Percentiles rank a stretch among this genome's conserved stretches.
Evolutionary conservation across 148 eudicot genomes (phyloP).

Genomic region (Cornus suecica): DNA sequence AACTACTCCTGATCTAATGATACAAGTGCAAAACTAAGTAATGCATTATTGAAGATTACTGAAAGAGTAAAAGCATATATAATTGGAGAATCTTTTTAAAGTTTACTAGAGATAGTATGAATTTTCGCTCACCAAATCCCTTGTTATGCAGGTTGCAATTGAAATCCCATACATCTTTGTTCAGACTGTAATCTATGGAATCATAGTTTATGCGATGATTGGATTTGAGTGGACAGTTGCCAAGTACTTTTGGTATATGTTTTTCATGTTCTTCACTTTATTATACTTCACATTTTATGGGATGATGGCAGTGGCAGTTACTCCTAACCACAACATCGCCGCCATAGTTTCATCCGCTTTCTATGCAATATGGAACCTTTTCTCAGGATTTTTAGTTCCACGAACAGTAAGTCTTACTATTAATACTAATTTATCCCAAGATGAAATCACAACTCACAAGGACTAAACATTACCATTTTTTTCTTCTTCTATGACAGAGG

Average conservation of each 20-base stretch:
- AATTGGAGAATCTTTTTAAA: too few relatives aligned
- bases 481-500: constrained; percentile 22
- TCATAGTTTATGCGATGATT: constrained; percentile 56
- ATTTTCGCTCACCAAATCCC: neutral
- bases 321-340: constrained; percentile 56
- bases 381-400: constrained; percentile 37
- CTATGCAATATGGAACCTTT: constrained; percentile 45
- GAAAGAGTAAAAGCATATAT: too few relatives aligned
- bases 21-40: too few relatives aligned
- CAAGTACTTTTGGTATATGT: constrained; percentile 59
- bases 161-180: constrained; percentile 57
- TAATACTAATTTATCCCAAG: neutral
- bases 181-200: constrained; percentile 50
- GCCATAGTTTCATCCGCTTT: constrained; percentile 60
- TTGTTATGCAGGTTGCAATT: constrained; percentile 44
- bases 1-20: too few relatives aligned
- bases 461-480: neutral
- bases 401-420: constrained; percentile 21
- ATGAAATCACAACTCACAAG: neutral
- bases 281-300: constrained; percentile 65
- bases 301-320: constrained; percentile 67
- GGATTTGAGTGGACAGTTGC: constrained; percentile 53
- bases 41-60: too few relatives aligned
- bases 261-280: constrained; percentile 66
- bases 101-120: too few relatives aligned